Evolutionary conservation across 202 grass and related monocot genomes (phyloP).

Genomic region (Musa balbisiana): DNA sequence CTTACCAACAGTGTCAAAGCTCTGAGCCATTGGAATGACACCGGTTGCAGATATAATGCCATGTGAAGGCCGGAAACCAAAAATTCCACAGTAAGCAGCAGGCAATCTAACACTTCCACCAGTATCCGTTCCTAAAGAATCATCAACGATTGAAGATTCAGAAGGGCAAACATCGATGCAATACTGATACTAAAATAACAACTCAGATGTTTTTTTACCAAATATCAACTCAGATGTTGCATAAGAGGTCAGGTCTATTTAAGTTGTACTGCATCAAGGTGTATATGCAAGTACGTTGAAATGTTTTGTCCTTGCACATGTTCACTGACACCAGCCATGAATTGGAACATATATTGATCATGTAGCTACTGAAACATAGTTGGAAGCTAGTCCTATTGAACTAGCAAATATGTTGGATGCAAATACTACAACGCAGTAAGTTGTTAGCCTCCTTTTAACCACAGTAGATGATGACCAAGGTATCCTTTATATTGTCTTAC

Average conservation of each 20-base stretch:
- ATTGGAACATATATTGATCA: neutral
- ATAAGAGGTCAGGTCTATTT: neutral
- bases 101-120: slow-evolving; percentile 86
- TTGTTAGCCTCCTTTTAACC: no score
- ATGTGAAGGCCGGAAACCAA: slow-evolving; percentile 81
- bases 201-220: no score
- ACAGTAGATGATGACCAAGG: no score
- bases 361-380: no score
- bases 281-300: no score
- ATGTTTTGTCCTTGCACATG: neutral
- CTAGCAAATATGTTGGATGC: no score
- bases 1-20: slow-evolving; percentile 81
- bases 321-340: neutral
- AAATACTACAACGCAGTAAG: no score
- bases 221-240: neutral
- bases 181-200: neutral
- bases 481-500: no score
- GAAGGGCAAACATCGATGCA: neutral
- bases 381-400: no score
- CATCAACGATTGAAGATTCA: slow-evolving; percentile 9
- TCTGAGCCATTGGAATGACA: slow-evolving; percentile 75
- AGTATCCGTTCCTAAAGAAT: slow-evolving; percentile 64
- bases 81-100: slow-evolving; percentile 78
- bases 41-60: slow-evolving; percentile 37
- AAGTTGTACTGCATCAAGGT: no score